These are phyloP conservation scores for Yamadazyma sp. DNA, from an alignment of 1,139 yeast species.

Conservation along the genomic window DNA sequence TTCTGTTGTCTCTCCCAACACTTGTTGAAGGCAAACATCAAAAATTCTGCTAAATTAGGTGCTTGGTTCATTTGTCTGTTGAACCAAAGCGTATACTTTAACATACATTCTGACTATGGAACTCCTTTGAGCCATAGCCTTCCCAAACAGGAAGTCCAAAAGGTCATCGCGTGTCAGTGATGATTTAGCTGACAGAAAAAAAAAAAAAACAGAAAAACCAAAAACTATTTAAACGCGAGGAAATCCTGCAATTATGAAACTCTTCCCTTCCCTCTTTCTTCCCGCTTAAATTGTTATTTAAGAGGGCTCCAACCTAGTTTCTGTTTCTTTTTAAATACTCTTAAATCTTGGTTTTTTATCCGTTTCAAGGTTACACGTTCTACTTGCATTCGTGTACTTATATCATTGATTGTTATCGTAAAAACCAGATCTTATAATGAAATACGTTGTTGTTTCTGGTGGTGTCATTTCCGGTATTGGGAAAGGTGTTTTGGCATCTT, in stretches of 20 bases:
- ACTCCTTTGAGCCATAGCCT: constrained; percentile 5
- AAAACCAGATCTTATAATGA: constrained; percentile 48
- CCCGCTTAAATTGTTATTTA: constrained; percentile 52
- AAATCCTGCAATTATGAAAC: constrained; percentile 13
- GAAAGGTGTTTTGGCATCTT: constrained; percentile 95
- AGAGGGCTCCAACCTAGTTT: constrained; percentile 40
- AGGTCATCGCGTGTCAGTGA: constrained; percentile 15
- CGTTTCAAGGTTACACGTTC: neutral
- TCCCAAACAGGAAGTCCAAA: constrained; percentile 28
- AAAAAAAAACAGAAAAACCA: constrained; percentile 1
- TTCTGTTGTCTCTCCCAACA: neutral
- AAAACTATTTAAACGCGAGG: constrained; percentile 14
- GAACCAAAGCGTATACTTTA: constrained; percentile 25
- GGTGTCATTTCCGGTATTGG: constrained; percentile 99
- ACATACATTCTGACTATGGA: constrained; percentile 20
- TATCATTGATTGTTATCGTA: no score
- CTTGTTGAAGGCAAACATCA: constrained; percentile 2
- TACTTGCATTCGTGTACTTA: no score
- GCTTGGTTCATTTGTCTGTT: constrained; percentile 5
- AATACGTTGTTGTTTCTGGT: constrained; percentile 98
- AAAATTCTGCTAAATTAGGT: constrained; percentile 11
- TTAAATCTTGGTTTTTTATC: neutral
- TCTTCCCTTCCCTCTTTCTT: constrained; percentile 27
- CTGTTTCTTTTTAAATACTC: constrained; percentile 1
- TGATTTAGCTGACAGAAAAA: constrained; percentile 11